These are phyloP conservation scores for Metschnikowia amazonensis DNA, from an alignment of 805 yeast species.

Conservation along the genomic window DNA sequence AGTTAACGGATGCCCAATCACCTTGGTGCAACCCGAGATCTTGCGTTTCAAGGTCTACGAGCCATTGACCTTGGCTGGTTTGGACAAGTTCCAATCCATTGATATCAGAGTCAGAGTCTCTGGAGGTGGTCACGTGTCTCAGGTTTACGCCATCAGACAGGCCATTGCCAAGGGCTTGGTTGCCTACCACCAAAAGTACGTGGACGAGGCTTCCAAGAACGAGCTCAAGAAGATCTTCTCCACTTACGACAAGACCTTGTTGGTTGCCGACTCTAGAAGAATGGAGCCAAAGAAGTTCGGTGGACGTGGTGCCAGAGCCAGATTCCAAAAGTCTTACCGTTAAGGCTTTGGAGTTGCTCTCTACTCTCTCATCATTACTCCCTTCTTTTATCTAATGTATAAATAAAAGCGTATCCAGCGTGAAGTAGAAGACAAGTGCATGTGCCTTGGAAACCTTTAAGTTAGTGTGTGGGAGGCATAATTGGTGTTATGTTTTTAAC, in stretches of 20 bases:
- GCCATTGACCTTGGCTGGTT: slow-evolving; percentile 96
- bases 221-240: slow-evolving; percentile 98
- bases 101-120: slow-evolving; percentile 99
- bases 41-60: slow-evolving; percentile 99
- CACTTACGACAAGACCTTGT: slow-evolving; percentile 97
- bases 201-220: slow-evolving; percentile 99
- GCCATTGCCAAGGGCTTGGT: slow-evolving; percentile 99
- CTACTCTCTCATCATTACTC: slow-evolving; percentile 13
- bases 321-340: slow-evolving; percentile 99
- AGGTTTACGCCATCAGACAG: slow-evolving; percentile 99
- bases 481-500: too few relatives aligned
- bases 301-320: slow-evolving; percentile 99
- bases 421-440: too few relatives aligned
- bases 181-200: slow-evolving; percentile 99
- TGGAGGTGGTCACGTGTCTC: slow-evolving; percentile 99
- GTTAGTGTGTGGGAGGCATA: too few relatives aligned
- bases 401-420: slow-evolving; percentile 16
- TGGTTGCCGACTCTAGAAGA: slow-evolving; percentile 99
- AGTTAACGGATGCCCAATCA: slow-evolving; percentile 99
- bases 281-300: slow-evolving; percentile 99
- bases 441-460: too few relatives aligned
- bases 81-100: slow-evolving; percentile 96
- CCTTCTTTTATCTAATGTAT: slow-evolving; percentile 20
- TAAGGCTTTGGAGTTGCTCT: slow-evolving; percentile 38
- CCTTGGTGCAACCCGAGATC: slow-evolving; percentile 98